Conservation (phyloP, 1,284 basidiomycete genomes). For the Porphyrellus sp. region DNA sequence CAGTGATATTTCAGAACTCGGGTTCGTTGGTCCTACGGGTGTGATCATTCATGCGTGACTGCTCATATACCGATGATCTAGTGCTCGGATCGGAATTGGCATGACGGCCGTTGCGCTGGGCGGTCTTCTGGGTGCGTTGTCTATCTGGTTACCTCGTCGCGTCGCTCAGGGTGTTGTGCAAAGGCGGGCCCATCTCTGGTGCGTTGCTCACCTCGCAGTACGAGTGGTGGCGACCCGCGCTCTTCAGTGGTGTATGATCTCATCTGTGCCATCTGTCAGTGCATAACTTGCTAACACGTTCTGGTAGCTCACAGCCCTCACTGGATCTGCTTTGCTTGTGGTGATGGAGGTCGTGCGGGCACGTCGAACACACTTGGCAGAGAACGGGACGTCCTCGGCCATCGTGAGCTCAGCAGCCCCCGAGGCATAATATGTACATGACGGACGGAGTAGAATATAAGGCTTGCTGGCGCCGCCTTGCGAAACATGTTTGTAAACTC, state of each 20-base stretch:
- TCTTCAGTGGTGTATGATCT: slow-evolving; percentile 26
- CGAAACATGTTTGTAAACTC: no score
- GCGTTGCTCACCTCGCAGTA: slow-evolving; percentile 28
- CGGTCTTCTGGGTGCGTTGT: slow-evolving; percentile 10
- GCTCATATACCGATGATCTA: slow-evolving; percentile 2
- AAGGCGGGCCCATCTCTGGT: slow-evolving; percentile 29
- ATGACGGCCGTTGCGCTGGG: slow-evolving; percentile 8
- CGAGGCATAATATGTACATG: no score
- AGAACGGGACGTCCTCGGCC: no score
- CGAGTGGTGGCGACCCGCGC: slow-evolving; percentile 28
- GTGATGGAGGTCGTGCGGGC: no score
- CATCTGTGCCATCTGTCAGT: not conserved
- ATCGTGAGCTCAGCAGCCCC: no score
- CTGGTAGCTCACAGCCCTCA: slow-evolving; percentile 14
- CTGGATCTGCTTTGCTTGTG: slow-evolving; percentile 12
- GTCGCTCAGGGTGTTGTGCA: not conserved
- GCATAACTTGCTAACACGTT: not conserved
- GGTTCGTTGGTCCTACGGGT: slow-evolving; percentile 14
- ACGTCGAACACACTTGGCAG: no score
- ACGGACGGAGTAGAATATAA: no score
- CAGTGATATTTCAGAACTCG: slow-evolving; percentile 31
- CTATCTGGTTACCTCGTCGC: no score
- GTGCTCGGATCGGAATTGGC: slow-evolving; percentile 29
- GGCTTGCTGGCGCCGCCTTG: no score
- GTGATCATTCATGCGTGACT: not conserved